phyloP scores from a whole-genome alignment of 2,329 filamentous ascomycete genomes.

The Hortaea sp. region DNA sequence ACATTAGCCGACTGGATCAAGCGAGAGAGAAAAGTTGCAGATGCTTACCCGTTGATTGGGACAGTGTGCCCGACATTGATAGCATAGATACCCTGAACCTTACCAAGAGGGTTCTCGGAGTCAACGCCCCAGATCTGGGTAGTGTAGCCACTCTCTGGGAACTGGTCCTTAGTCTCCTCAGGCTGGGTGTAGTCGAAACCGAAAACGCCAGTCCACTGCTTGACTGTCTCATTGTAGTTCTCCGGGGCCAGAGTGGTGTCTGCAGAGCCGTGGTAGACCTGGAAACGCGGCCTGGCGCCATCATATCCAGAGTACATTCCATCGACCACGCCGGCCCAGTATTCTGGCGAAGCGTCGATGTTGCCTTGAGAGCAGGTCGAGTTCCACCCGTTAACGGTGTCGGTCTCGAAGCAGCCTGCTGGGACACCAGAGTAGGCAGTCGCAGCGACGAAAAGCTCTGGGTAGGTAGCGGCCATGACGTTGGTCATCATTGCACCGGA shows the following conservation, averaged over 20 bases:
- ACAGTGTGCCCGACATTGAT: conserved; percentile 27
- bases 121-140: conserved; percentile 19
- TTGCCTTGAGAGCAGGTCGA: conserved; percentile 41
- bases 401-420: conserved; percentile 43
- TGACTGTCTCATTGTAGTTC: conserved; percentile 50
- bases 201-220: conserved; percentile 46
- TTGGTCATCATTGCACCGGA: conserved; percentile 50
- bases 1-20: no score
- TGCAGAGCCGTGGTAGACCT: conserved; percentile 47
- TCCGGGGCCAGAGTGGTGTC: conserved; percentile 42
- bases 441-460: conserved; percentile 43
- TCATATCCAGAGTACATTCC: conserved; percentile 43
- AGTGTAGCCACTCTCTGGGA: conserved; percentile 24
- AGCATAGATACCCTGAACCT: conserved; percentile 27
- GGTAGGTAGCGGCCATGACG: conserved; percentile 43
- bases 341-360: conserved; percentile 33
- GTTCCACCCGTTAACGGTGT: conserved; percentile 36
- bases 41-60: conserved; percentile 18
- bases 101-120: conserved; percentile 10
- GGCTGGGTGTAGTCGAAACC: conserved; percentile 26
- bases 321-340: conserved; percentile 40
- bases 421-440: conserved; percentile 44
- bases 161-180: conserved; percentile 20
- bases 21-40: not conserved
- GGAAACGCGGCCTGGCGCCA: conserved; percentile 44